Evolutionary conservation across 2,329 filamentous ascomycete species (phyloP).

Genomic region (Fusarium begoniae): DNA sequence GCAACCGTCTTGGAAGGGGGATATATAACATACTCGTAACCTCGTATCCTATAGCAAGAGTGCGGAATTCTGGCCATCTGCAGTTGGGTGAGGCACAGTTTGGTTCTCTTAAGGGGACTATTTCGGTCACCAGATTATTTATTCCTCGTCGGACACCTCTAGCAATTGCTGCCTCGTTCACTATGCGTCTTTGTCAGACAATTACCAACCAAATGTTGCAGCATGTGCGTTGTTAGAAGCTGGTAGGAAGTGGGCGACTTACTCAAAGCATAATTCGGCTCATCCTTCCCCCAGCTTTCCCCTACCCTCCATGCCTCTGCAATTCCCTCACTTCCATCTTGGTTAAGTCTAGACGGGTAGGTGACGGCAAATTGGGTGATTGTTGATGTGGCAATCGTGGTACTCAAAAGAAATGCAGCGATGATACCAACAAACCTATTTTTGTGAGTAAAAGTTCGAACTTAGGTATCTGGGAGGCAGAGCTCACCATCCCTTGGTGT

Average conservation of each 20-base stretch:
- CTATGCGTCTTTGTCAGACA: neutral
- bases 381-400: neutral
- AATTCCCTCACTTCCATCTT: neutral
- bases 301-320: neutral
- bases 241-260: neutral
- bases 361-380: slow-evolving; percentile 2
- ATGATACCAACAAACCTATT: neutral
- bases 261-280: neutral
- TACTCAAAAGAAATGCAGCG: neutral
- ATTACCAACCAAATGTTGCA: neutral
- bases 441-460: neutral
- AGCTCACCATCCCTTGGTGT: neutral
- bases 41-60: neutral
- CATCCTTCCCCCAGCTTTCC: neutral
- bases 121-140: neutral
- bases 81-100: neutral
- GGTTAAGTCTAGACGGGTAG: neutral
- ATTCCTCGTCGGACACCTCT: neutral
- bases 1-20: neutral
- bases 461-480: neutral
- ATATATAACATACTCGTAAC: neutral
- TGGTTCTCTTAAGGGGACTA: neutral
- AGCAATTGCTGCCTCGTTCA: neutral
- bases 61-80: neutral
- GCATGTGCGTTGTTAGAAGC: neutral